Conservation (phyloP, 176 grass and related monocot species). For the Oryza officinalis region DNA sequence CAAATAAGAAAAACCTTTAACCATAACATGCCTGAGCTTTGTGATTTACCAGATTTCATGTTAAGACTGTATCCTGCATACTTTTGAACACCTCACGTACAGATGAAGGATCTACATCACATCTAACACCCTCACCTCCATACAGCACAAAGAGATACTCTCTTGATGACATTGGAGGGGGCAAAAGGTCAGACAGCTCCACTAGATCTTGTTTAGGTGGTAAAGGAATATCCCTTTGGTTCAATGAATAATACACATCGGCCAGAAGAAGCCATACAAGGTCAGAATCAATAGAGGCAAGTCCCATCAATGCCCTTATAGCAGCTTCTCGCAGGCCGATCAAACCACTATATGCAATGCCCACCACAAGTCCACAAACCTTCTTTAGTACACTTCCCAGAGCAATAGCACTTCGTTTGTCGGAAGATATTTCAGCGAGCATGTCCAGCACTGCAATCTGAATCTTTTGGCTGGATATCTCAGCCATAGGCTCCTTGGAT, state of each 20-base stretch:
- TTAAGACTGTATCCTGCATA: conserved; percentile 36
- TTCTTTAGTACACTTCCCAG: conserved; percentile 77
- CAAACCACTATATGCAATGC: conserved; percentile 74
- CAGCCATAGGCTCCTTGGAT: conserved; percentile 74
- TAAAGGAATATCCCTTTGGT: conserved; percentile 49
- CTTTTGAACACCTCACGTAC: conserved; percentile 62
- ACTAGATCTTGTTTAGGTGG: conserved; percentile 42
- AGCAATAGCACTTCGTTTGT: conserved; percentile 66
- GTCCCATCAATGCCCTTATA: conserved; percentile 64
- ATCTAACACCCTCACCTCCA: conserved; percentile 64
- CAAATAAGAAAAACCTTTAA: conserved; percentile 1
- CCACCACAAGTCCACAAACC: conserved; percentile 83
- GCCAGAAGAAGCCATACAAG: conserved; percentile 94
- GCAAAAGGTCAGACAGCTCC: conserved; percentile 66
- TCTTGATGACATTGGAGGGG: conserved; percentile 55
- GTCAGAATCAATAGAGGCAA: conserved; percentile 76
- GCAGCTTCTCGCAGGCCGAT: conserved; percentile 65
- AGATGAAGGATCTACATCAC: conserved; percentile 62
- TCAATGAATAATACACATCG: conserved; percentile 79
- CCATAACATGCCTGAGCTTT: conserved; percentile 4
- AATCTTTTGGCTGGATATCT: conserved; percentile 92
- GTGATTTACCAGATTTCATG: conserved; percentile 18
- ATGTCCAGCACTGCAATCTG: conserved; percentile 80
- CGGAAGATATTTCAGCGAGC: conserved; percentile 64
- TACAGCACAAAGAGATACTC: conserved; percentile 83